Percentiles rank a stretch among this genome's conserved stretches.
Conservation (phyloP, 2,329 filamentous ascomycete species). For the Venturiaceae sp. region DNA sequence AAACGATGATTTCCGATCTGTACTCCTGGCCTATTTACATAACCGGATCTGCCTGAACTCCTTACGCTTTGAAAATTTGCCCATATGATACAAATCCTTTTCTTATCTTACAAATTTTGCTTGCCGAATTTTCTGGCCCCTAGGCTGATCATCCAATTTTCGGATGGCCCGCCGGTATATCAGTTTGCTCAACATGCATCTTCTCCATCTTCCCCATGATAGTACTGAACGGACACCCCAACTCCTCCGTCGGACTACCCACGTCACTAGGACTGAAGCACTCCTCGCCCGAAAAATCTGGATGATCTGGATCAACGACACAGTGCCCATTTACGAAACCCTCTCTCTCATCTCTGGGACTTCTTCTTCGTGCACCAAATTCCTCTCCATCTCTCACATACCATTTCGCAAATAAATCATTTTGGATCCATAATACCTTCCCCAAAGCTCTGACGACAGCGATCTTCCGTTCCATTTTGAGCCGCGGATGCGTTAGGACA, state of each 20-base stretch:
- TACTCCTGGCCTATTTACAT: too few species aligned
- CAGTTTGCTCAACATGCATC: background rate
- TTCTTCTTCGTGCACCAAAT: slow-evolving; percentile 20
- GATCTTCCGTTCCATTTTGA: slow-evolving; percentile 59
- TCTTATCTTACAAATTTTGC: background rate
- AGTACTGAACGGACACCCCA: background rate
- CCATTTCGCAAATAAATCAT: slow-evolving; percentile 79
- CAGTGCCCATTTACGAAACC: slow-evolving; percentile 26
- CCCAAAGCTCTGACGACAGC: slow-evolving; percentile 65
- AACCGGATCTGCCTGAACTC: background rate
- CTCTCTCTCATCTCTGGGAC: slow-evolving; percentile 18
- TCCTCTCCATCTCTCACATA: slow-evolving; percentile 63
- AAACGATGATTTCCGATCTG: too few species aligned
- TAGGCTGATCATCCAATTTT: background rate
- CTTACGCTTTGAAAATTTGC: background rate
- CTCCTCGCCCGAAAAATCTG: background rate
- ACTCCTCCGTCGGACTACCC: background rate
- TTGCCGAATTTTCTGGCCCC: too few species aligned
- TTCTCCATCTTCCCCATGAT: background rate
- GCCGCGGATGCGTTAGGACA: slow-evolving; percentile 59
- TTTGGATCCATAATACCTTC: slow-evolving; percentile 83
- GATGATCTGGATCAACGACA: slow-evolving; percentile 12
- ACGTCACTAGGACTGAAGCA: background rate
- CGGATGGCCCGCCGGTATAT: background rate
- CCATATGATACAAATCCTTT: background rate